These are phyloP conservation scores for Inga laurina DNA, from an alignment of 306 rosid genomes.

Conservation along the genomic window DNA sequence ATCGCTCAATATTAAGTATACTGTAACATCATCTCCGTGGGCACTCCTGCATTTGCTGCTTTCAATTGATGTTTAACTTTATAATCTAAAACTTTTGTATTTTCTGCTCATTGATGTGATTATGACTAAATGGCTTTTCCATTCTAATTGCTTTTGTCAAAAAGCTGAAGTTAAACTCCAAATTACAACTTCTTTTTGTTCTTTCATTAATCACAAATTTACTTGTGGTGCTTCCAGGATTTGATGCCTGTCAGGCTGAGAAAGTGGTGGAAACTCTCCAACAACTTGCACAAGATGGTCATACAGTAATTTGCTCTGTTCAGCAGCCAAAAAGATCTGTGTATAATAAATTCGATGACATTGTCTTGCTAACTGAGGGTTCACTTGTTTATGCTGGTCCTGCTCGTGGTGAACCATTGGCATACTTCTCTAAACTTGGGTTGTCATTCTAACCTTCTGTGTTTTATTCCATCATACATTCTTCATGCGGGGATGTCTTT, in stretches of 20 bases:
- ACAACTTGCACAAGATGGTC: conserved; percentile 90
- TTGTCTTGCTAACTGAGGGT: conserved; percentile 88
- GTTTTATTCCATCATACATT: conserved; percentile 17
- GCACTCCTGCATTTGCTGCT: conserved; percentile 10
- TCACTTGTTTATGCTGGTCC: conserved; percentile 91
- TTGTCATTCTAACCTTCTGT: conserved; percentile 43
- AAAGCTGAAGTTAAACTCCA: neutral
- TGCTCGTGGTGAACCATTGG: conserved; percentile 69
- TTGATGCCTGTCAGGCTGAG: conserved; percentile 98
- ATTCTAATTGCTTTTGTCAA: conserved; percentile 7
- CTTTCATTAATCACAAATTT: conserved; percentile 24
- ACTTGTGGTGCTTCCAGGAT: conserved; percentile 58
- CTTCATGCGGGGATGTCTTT: conserved; percentile 22
- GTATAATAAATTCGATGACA: conserved; percentile 85
- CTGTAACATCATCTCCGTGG: conserved; percentile 5
- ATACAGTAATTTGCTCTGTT: conserved; percentile 93
- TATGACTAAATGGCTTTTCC: conserved; percentile 17
- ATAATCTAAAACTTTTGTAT: neutral
- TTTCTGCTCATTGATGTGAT: conserved; percentile 2
- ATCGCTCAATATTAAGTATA: neutral
- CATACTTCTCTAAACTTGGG: conserved; percentile 86
- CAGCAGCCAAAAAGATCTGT: conserved; percentile 96
- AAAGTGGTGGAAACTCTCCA: conserved; percentile 92
- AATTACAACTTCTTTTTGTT: neutral
- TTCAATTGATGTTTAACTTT: neutral